phyloP scores from a whole-genome alignment of 495 filamentous ascomycete species.

The Neurospora hispaniola region DNA sequence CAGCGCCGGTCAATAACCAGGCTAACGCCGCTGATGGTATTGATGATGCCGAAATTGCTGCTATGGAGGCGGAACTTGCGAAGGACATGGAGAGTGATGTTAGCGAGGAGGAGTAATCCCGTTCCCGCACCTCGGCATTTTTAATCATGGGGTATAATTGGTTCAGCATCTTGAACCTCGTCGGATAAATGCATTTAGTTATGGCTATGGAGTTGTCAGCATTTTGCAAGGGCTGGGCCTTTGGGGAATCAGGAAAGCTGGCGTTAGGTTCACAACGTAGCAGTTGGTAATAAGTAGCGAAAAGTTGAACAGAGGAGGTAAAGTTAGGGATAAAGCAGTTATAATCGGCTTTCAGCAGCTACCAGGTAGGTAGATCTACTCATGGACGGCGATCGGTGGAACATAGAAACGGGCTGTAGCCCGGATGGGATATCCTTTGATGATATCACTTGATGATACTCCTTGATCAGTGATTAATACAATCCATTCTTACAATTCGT shows the following conservation, averaged over 20 bases:
- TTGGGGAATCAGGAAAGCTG: not conserved
- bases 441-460: too few species aligned
- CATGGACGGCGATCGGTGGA: not conserved
- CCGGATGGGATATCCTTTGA: not conserved
- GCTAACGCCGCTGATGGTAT: not conserved
- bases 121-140: not conserved
- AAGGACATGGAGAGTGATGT: slow-evolving; percentile 18
- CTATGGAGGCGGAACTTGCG: slow-evolving; percentile 28
- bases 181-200: not conserved
- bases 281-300: not conserved
- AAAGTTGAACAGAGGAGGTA: not conserved
- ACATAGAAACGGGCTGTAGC: not conserved
- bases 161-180: not conserved
- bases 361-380: not conserved
- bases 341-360: not conserved
- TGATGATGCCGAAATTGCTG: slow-evolving; percentile 26
- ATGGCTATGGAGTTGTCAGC: not conserved
- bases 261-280: not conserved
- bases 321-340: not conserved
- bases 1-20: not conserved
- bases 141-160: not conserved
- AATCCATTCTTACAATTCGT: not conserved
- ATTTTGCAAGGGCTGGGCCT: not conserved
- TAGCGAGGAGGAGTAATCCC: slow-evolving; percentile 22
- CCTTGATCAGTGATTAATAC: not conserved